These are phyloP conservation scores for Sugiyamaella chiloensis DNA, from an alignment of 805 yeast species.

Conservation along the genomic window DNA sequence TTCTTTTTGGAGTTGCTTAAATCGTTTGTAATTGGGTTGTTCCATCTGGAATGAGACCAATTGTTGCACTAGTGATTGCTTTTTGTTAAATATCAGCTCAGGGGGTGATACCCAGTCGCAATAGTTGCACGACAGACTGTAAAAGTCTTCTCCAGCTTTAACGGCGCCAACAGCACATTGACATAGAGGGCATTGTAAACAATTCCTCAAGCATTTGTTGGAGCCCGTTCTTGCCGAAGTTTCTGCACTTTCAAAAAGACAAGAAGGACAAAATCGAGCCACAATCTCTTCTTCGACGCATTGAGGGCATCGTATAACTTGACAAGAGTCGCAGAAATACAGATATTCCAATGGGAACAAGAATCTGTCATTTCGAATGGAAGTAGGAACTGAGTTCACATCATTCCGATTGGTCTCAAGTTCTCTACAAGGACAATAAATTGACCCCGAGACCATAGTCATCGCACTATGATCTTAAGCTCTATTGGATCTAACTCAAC, in stretches of 20 bases:
- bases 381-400: no score
- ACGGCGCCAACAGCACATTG: slow-evolving; percentile 18
- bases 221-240: slow-evolving; percentile 25
- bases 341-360: slow-evolving; percentile 29
- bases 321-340: slow-evolving; percentile 38
- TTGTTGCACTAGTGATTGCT: slow-evolving; percentile 19
- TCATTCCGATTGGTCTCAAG: no score
- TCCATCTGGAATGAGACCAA: slow-evolving; percentile 2
- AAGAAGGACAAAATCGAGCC: slow-evolving; percentile 35
- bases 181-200: slow-evolving; percentile 37
- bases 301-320: slow-evolving; percentile 34
- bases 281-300: slow-evolving; percentile 37
- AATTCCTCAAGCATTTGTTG: slow-evolving; percentile 34
- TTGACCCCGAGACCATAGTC: no score
- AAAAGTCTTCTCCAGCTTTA: slow-evolving; percentile 8
- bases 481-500: no score
- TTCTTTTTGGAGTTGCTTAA: neutral
- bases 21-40: slow-evolving; percentile 7
- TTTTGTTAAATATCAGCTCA: slow-evolving; percentile 16
- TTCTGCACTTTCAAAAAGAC: slow-evolving; percentile 33
- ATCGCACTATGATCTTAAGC: no score
- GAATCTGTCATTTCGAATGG: slow-evolving; percentile 23
- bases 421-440: no score
- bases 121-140: slow-evolving; percentile 23
- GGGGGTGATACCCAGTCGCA: slow-evolving; percentile 23